These are phyloP conservation scores for Botrytis aclada DNA, from an alignment of 2,329 filamentous ascomycete genomes.

Conservation along the genomic window DNA sequence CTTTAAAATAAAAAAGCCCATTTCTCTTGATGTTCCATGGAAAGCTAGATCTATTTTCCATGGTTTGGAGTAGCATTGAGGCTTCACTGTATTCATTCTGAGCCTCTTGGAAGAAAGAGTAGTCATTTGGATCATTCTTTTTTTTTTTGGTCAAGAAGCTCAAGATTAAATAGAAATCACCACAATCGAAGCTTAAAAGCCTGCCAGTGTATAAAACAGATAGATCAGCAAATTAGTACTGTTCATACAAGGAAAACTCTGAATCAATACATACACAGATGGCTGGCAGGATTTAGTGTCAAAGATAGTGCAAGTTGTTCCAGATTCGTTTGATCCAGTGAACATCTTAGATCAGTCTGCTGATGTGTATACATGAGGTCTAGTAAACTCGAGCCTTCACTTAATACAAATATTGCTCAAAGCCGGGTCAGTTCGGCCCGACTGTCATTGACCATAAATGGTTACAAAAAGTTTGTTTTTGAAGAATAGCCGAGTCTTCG, in stretches of 20 bases:
- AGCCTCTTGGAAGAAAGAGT: neutral
- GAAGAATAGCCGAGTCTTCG: neutral
- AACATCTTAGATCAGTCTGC: neutral
- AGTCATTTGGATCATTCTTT: neutral
- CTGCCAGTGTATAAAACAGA: neutral
- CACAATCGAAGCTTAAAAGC: neutral
- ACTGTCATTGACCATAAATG: neutral
- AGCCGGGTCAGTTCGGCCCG: neutral
- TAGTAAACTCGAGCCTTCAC: neutral
- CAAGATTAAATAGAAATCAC: neutral
- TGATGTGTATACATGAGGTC: neutral
- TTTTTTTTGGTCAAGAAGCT: neutral
- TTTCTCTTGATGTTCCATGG: neutral
- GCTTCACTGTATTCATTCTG: neutral
- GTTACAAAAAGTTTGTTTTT: neutral
- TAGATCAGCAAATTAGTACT: neutral
- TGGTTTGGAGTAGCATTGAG: neutral
- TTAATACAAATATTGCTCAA: neutral
- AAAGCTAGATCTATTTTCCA: neutral
- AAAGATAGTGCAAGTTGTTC: neutral
- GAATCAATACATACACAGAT: neutral
- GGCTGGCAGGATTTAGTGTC: neutral
- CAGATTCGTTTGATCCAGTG: neutral
- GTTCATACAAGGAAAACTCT: neutral
- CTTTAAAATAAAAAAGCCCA: no score